Evolutionary conservation across 768 basidiomycete species (phyloP).

Genomic region (Kwoniella heveanensis): DNA sequence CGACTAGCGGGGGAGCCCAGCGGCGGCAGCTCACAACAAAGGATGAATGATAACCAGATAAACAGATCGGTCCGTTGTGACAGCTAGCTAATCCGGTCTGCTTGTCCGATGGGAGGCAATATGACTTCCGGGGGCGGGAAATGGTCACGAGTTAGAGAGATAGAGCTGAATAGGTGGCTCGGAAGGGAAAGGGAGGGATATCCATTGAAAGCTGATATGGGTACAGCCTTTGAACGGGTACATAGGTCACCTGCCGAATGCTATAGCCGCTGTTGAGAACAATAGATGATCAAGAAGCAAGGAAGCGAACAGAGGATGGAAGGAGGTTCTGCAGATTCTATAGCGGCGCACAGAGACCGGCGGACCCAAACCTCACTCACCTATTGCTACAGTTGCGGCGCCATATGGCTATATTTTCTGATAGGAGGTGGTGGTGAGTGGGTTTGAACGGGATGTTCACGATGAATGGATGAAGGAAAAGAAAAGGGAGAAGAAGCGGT

Average conservation of each 20-base stretch:
- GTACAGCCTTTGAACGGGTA: no score
- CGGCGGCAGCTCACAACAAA: not conserved
- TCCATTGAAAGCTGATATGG: no score
- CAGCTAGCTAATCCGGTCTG: not conserved
- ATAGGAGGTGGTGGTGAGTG: not conserved
- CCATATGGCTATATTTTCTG: constrained; percentile 19
- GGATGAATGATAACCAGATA: not conserved
- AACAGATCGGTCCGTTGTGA: not conserved
- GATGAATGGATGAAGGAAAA: not conserved
- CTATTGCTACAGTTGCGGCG: constrained; percentile 17
- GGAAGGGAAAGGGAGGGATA: no score
- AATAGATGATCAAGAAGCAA: no score
- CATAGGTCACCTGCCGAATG: no score
- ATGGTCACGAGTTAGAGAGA: not conserved
- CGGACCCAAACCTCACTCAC: constrained; percentile 6
- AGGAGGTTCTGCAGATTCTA: no score
- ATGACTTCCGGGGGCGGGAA: not conserved
- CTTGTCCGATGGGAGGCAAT: not conserved
- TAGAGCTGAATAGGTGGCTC: not conserved
- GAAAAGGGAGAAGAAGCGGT: constrained; percentile 8
- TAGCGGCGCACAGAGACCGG: no score
- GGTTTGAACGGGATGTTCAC: not conserved
- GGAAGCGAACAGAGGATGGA: no score
- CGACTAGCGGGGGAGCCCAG: not conserved
- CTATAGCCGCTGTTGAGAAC: no score